Conservation (phyloP, 768 basidiomycete genomes). For the Gautieria morchelliformis region DNA sequence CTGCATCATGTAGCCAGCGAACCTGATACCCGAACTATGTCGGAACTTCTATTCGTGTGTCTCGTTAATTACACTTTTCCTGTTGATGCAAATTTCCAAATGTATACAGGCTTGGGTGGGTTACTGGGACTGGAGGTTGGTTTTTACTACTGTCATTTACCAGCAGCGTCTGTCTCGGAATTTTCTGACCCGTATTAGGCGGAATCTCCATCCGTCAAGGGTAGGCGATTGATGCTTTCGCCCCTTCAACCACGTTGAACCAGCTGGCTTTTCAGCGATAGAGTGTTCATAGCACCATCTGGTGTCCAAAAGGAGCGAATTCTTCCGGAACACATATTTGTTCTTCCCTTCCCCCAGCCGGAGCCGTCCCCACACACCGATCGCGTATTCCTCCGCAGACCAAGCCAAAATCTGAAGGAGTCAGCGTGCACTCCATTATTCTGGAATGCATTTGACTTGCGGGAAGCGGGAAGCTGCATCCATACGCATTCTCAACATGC, state of each 20-base stretch:
- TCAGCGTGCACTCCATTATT: slow-evolving; percentile 86
- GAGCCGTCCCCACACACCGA: slow-evolving; percentile 53
- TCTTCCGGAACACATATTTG: slow-evolving; percentile 74
- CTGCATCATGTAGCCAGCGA: slow-evolving; percentile 56
- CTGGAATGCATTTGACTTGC: slow-evolving; percentile 82
- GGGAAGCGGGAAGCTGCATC: slow-evolving; percentile 76
- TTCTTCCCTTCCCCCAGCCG: slow-evolving; percentile 67
- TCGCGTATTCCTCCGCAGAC: slow-evolving; percentile 70
- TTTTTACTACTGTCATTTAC: background rate
- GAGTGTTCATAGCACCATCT: slow-evolving; percentile 80
- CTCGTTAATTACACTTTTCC: background rate
- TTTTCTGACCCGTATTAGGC: slow-evolving; percentile 19
- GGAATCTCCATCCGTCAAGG: slow-evolving; percentile 67
- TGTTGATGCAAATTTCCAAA: background rate
- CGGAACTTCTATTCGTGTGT: slow-evolving; percentile 56
- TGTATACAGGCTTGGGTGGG: slow-evolving; percentile 60
- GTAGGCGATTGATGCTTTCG: slow-evolving; percentile 26
- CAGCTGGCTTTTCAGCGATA: slow-evolving; percentile 36
- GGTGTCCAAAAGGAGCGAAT: slow-evolving; percentile 91
- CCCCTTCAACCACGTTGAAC: background rate
- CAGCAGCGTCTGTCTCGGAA: too few species aligned
- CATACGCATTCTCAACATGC: slow-evolving; percentile 89
- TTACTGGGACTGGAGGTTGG: slow-evolving; percentile 67
- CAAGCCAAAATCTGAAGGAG: slow-evolving; percentile 63
- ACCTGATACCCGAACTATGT: slow-evolving; percentile 81